Evolutionary conservation across 768 basidiomycete species (phyloP).

Genomic region (Tulasnella sp.): DNA sequence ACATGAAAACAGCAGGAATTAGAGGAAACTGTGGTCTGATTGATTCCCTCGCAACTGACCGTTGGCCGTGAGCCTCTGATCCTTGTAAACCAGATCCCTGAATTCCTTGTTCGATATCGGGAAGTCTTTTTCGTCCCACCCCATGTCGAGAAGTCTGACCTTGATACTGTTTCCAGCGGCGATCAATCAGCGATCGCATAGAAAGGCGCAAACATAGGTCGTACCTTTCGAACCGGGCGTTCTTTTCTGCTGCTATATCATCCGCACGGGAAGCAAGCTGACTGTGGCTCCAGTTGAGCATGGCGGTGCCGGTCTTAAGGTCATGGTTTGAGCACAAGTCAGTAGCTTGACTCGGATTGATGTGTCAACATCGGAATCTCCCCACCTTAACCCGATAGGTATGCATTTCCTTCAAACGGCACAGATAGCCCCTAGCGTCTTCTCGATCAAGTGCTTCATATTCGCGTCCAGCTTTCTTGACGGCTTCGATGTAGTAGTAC

Average conservation of each 20-base stretch:
- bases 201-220: too few relatives aligned
- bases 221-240: conserved; percentile 11
- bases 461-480: background rate
- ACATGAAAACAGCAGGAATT: background rate
- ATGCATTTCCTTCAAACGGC: background rate
- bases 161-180: background rate
- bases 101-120: background rate
- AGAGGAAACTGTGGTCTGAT: too few relatives aligned
- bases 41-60: background rate
- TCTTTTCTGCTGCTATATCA: background rate
- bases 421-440: background rate
- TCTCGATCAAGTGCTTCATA: background rate
- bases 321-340: too few relatives aligned
- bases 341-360: background rate
- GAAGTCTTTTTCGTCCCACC: background rate
- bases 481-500: background rate
- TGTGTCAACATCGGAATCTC: background rate
- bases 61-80: background rate
- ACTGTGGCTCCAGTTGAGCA: background rate
- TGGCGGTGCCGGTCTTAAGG: background rate
- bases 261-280: background rate
- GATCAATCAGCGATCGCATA: too few relatives aligned
- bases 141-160: background rate
- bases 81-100: background rate
- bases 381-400: background rate